Base-by-base conservation (phyloP, 192 early-diverging fungal species). In the Gaertneriomyces sp. region DNA sequence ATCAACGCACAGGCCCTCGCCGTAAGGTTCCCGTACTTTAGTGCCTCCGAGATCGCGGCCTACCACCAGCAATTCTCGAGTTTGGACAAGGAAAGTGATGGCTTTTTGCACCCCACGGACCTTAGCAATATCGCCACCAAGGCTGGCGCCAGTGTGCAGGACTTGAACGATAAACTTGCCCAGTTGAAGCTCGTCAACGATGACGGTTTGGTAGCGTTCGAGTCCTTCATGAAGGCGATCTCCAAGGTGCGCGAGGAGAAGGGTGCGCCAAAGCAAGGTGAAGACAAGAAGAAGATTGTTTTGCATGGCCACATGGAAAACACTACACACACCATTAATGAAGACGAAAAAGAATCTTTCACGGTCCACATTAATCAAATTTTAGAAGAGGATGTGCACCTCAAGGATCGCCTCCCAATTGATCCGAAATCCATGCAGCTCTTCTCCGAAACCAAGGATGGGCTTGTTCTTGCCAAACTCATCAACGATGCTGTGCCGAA, bases 281-380 rank as follows among this genome's bases (percentile, higher is more conserved):
- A 42, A 7, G 58, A 58, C 8, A 70, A 85, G 61, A 87, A 91
- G 61, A 93, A 93, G 56, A 93, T 96, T 72, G 88, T 88, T 33
- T 84, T 96, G 60, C 88, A 90, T 61, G 92, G 93, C 53, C 69
- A 76, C 25, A 85, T 87, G 65, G 79, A 86, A 54, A 95, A 91
- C 75, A 93, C 92, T 17, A 93, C 92, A 4, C 96, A 99, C 74
- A 94, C 94, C 2, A 95, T 99, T 75, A 98, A 99, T 73, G 94
- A 95, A 68, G 96, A 99, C 72, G 96, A 99, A 80, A 90, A 94
- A 71, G 93, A 93, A 66, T 91, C 91, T 77, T 99, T 99, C 69
- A 90, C 90, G 19, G 81, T 87, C 69, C 96, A 99, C 74, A 96
- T 98, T 58, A 99, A 99, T 78, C 80, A 86, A 57, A 84, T 82